Percentiles rank a stretch among this genome's conserved stretches.
Evolutionary conservation across 2,329 filamentous ascomycete genomes (phyloP).

Genomic region (Microdochium nivale): DNA sequence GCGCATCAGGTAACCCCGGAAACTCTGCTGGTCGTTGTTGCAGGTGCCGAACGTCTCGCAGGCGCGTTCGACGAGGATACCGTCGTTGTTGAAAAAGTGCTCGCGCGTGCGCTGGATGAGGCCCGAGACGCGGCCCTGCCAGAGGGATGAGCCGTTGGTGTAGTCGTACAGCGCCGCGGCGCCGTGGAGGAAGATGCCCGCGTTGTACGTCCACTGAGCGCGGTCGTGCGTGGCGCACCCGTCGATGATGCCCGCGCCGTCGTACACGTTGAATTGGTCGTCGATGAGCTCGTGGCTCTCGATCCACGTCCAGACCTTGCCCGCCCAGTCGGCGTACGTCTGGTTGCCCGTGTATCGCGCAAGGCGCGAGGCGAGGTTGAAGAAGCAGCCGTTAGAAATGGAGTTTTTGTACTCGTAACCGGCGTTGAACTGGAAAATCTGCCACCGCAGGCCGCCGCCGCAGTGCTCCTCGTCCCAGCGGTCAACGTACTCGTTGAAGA

Average conservation of each 20-base stretch:
- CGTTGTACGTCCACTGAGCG: constrained; percentile 63
- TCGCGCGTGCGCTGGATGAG: constrained; percentile 40
- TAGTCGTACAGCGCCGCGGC: constrained; percentile 55
- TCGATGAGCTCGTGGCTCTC: constrained; percentile 46
- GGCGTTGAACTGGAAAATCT: constrained; percentile 70
- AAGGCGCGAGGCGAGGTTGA: constrained; percentile 61
- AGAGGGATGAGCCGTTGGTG: constrained; percentile 38
- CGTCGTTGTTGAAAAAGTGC: constrained; percentile 43
- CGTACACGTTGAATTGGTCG: constrained; percentile 36
- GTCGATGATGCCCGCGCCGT: constrained; percentile 28
- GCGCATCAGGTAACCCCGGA: constrained; percentile 67
- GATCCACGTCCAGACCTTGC: constrained; percentile 62
- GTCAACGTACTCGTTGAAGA: constrained; percentile 68
- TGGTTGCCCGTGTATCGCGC: constrained; percentile 70
- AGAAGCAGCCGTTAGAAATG: constrained; percentile 62
- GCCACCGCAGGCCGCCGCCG: constrained; percentile 73
- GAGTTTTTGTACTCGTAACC: constrained; percentile 64
- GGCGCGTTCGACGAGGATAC: constrained; percentile 54
- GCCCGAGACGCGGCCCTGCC: constrained; percentile 51
- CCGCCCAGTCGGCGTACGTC: constrained; percentile 72
- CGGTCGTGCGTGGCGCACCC: constrained; percentile 44
- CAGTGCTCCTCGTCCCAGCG: constrained; percentile 64
- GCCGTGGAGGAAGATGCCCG: constrained; percentile 56
- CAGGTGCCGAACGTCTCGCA: constrained; percentile 56
- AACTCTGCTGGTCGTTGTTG: constrained; percentile 63